phyloP scores from a whole-genome alignment of 768 basidiomycete species.

The Mycena polygramma region DNA sequence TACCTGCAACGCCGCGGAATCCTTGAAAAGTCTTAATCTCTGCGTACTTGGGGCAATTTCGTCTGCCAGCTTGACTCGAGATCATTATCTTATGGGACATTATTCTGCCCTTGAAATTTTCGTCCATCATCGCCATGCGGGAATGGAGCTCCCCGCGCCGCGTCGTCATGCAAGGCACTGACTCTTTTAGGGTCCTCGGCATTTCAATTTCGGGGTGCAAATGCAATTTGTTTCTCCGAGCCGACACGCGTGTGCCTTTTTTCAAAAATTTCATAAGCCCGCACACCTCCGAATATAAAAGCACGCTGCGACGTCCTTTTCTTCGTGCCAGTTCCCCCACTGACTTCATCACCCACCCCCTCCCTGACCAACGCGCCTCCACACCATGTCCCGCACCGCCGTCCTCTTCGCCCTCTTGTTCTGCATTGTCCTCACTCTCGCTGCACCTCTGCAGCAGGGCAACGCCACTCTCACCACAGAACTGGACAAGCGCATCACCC shows the following conservation, averaged over 20 bases:
- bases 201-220: slow-evolving; percentile 20
- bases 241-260: neutral
- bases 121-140: slow-evolving; percentile 10
- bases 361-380: slow-evolving; percentile 25
- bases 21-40: neutral
- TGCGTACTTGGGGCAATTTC: neutral
- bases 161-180: slow-evolving; percentile 28
- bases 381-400: slow-evolving; percentile 56
- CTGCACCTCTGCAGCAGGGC: slow-evolving; percentile 58
- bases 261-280: slow-evolving; percentile 34
- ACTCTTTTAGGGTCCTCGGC: slow-evolving; percentile 4
- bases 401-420: slow-evolving; percentile 47
- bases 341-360: slow-evolving; percentile 19
- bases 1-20: neutral
- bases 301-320: slow-evolving; percentile 36
- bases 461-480: slow-evolving; percentile 43
- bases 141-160: neutral
- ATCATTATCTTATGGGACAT: too few species aligned
- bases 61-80: neutral
- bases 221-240: slow-evolving; percentile 4
- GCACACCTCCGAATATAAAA: slow-evolving; percentile 34
- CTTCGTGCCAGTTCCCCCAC: slow-evolving; percentile 31
- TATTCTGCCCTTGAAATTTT: neutral
- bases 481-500: slow-evolving; percentile 67
- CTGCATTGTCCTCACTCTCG: slow-evolving; percentile 46